These are phyloP conservation scores for Arthrinium phaeospermum DNA, from an alignment of 2,329 filamentous ascomycete species.

Conservation along the genomic window DNA sequence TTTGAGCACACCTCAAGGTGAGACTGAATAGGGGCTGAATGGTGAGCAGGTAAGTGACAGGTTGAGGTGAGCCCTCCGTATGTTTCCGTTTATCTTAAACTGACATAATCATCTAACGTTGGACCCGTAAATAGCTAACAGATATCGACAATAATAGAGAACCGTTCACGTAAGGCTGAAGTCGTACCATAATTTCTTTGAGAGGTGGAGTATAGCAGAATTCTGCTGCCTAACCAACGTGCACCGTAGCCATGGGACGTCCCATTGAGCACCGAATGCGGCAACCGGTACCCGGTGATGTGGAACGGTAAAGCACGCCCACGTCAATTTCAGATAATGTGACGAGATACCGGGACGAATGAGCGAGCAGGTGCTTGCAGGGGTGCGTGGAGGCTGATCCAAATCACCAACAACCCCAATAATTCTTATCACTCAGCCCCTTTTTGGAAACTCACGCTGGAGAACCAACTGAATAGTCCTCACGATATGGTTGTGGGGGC, in stretches of 20 bases:
- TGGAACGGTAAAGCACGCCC: background rate
- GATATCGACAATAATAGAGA: background rate
- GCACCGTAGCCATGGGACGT: background rate
- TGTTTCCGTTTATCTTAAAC: background rate
- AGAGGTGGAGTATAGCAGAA: background rate
- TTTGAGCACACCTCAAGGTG: background rate
- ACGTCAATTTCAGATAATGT: background rate
- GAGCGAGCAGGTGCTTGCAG: too few relatives aligned
- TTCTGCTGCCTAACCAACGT: background rate
- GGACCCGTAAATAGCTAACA: background rate
- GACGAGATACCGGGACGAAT: background rate
- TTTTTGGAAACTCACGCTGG: background rate
- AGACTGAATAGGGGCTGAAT: background rate
- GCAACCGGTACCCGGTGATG: background rate
- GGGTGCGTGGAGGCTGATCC: background rate
- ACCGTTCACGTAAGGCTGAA: background rate
- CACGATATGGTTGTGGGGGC: background rate
- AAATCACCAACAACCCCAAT: background rate
- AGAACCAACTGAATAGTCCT: background rate
- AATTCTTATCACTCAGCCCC: background rate
- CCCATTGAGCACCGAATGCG: too few relatives aligned
- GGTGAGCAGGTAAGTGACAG: background rate
- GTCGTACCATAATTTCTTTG: too few relatives aligned
- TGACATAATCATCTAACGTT: background rate
- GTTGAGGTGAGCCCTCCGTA: background rate